Evolutionary conservation across 2,329 filamentous ascomycete species (phyloP).

Genomic region (Sporothrix variecibatus): DNA sequence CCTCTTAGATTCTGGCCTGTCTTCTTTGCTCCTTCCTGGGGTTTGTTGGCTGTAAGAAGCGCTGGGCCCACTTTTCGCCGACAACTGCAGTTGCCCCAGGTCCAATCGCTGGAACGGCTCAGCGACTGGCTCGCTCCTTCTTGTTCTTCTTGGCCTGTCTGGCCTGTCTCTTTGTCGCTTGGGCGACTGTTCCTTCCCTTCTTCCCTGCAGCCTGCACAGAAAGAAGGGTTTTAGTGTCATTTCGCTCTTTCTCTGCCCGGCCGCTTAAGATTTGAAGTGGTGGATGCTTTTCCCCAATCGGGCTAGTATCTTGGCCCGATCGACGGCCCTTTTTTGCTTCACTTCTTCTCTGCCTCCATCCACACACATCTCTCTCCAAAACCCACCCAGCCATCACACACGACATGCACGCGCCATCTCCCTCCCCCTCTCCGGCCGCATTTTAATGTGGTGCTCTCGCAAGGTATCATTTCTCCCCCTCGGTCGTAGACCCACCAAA

Average conservation of each 20-base stretch:
- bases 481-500: background rate
- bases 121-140: constrained; percentile 9
- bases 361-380: background rate
- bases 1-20: background rate
- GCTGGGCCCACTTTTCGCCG: background rate
- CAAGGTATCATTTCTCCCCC: background rate
- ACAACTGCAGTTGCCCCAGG: background rate
- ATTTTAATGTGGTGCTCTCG: background rate
- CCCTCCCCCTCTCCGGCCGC: background rate
- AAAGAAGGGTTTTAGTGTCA: background rate
- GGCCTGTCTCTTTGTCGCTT: background rate
- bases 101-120: constrained; percentile 3
- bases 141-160: background rate
- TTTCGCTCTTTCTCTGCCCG: constrained; percentile 1
- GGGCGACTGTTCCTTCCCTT: background rate
- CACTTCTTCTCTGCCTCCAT: background rate
- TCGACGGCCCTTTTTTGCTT: constrained; percentile 1
- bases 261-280: background rate
- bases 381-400: background rate
- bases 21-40: background rate
- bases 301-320: constrained; percentile 13
- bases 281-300: constrained; percentile 10
- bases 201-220: background rate
- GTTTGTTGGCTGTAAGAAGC: background rate
- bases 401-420: background rate